These are phyloP conservation scores for Dacryopinax spathularia DNA, from an alignment of 768 basidiomycete genomes.

Conservation along the genomic window DNA sequence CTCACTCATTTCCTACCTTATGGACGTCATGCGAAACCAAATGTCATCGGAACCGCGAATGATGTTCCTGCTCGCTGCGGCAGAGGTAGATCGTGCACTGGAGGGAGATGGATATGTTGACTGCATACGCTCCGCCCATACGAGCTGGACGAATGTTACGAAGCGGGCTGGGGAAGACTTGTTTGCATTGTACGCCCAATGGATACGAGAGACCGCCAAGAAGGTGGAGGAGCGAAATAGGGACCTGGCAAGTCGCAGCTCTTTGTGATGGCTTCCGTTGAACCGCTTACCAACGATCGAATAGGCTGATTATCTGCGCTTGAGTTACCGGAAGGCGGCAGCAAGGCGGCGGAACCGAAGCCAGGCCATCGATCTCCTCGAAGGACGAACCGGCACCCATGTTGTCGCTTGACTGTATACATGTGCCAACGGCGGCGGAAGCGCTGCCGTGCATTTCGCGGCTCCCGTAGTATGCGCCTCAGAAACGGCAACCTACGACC, in stretches of 20 bases:
- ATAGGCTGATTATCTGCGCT: not conserved
- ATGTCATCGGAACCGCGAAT: slow-evolving; percentile 29
- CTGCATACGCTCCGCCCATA: slow-evolving; percentile 36
- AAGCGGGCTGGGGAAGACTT: slow-evolving; percentile 12
- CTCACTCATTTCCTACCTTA: slow-evolving; percentile 32
- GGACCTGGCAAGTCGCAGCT: slow-evolving; percentile 18
- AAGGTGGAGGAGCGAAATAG: slow-evolving; percentile 21
- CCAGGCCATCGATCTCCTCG: too few species aligned
- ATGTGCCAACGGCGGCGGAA: too few species aligned
- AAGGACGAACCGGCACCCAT: too few species aligned
- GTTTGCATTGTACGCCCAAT: slow-evolving; percentile 30
- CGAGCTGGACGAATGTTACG: slow-evolving; percentile 32
- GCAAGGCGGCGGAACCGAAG: too few species aligned
- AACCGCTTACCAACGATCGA: not conserved
- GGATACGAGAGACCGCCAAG: slow-evolving; percentile 36
- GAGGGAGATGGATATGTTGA: slow-evolving; percentile 42
- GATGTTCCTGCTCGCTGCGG: slow-evolving; percentile 29
- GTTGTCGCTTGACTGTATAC: too few species aligned
- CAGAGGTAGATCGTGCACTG: slow-evolving; percentile 22
- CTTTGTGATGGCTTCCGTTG: too few species aligned
- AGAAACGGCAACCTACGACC: too few species aligned
- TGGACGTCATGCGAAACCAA: slow-evolving; percentile 27
- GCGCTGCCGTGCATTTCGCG: too few species aligned
- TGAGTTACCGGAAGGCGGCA: not conserved
- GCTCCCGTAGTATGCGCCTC: too few species aligned